Evolutionary conservation across 768 basidiomycete genomes (phyloP).

Genomic region (Boletus rufocinnamomeus): DNA sequence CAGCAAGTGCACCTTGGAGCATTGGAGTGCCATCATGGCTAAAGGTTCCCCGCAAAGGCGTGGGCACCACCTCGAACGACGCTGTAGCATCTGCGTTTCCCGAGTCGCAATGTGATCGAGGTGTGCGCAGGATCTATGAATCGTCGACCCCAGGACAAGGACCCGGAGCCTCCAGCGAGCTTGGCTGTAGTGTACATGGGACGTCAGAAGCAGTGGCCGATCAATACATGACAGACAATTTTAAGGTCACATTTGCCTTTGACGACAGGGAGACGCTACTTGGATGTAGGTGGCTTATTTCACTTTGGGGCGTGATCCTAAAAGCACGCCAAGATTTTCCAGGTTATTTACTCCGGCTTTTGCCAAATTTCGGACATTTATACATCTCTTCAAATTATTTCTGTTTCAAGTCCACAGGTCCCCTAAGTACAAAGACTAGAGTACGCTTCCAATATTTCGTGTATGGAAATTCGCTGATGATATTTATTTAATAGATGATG

Average conservation of each 20-base stretch:
- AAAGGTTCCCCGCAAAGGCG: background rate
- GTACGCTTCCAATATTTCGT: slow-evolving; percentile 45
- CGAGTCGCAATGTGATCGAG: too few relatives aligned
- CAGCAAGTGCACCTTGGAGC: background rate
- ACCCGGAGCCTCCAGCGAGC: too few relatives aligned
- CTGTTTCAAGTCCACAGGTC: slow-evolving; percentile 90
- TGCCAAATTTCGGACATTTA: slow-evolving; percentile 87
- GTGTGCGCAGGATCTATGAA: too few relatives aligned
- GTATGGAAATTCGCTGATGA: slow-evolving; percentile 4
- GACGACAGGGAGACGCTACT: slow-evolving; percentile 85
- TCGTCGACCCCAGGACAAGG: too few relatives aligned
- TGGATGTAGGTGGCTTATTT: slow-evolving; percentile 65
- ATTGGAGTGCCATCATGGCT: too few relatives aligned
- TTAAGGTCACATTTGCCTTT: slow-evolving; percentile 79
- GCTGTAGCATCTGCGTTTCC: too few relatives aligned
- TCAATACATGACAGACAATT: slow-evolving; percentile 68
- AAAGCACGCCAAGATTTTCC: slow-evolving; percentile 66
- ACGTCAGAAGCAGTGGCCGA: slow-evolving; percentile 65
- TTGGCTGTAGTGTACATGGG: slow-evolving; percentile 66
- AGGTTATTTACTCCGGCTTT: slow-evolving; percentile 83
- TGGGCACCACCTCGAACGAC: too few relatives aligned
- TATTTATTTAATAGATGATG: slow-evolving; percentile 69
- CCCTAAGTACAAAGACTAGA: slow-evolving; percentile 76
- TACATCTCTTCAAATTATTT: slow-evolving; percentile 90
- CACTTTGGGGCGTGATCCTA: slow-evolving; percentile 1